Conservation (phyloP, 305 asterid genomes). For the Solanum aculeatissimum region DNA sequence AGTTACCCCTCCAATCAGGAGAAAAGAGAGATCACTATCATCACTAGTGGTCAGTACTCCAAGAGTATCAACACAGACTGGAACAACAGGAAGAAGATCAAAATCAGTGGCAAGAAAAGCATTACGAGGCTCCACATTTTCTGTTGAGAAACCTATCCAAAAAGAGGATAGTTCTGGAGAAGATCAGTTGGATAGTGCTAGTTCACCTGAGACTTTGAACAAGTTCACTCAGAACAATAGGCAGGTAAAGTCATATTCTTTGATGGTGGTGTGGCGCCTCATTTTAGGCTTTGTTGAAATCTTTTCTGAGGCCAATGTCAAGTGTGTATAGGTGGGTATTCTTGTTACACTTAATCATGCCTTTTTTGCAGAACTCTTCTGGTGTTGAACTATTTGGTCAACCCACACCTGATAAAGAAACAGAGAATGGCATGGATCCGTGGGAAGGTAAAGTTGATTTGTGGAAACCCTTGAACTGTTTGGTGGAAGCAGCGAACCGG, state of each 20-base stretch:
- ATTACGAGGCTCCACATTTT: conserved; percentile 7
- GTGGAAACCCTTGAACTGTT: conserved; percentile 20
- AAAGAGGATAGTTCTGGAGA: conserved; percentile 9
- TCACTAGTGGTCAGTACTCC: conserved; percentile 61
- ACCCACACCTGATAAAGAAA: conserved; percentile 1
- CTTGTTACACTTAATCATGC: background rate
- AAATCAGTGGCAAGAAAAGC: conserved; percentile 19
- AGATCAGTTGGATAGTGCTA: conserved; percentile 9
- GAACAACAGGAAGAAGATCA: conserved; percentile 58
- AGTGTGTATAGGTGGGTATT: background rate
- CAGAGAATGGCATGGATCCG: conserved; percentile 2
- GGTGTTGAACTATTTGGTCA: conserved; percentile 4
- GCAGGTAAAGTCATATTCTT: conserved; percentile 8
- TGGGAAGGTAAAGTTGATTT: conserved; percentile 14
- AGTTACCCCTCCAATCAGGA: conserved; percentile 32
- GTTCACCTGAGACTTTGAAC: conserved; percentile 15
- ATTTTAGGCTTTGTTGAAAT: background rate
- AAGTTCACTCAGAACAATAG: conserved; percentile 4
- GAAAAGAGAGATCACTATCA: conserved; percentile 72
- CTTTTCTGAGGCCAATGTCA: background rate
- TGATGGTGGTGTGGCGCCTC: background rate
- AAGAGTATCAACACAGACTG: conserved; percentile 34
- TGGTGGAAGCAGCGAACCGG: conserved; percentile 21
- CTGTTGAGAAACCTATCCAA: conserved; percentile 5
- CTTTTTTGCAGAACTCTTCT: conserved; percentile 5